Evolutionary conservation across 139 green algal species (phyloP).

Genomic region (Picochlorum sp.): DNA sequence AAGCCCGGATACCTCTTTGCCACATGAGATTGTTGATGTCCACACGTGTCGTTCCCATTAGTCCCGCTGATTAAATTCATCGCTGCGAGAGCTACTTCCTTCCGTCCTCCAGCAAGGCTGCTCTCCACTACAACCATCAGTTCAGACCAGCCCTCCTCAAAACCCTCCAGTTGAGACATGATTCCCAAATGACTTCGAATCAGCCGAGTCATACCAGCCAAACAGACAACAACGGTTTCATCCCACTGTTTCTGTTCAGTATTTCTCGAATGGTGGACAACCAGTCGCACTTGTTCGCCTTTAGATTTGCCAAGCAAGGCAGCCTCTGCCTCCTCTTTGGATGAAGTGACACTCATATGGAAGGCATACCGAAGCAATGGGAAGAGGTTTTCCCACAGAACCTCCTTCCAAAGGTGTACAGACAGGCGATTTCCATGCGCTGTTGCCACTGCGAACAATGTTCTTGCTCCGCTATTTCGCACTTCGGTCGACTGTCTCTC

Average conservation of each 20-base stretch:
- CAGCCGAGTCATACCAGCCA: slow-evolving; percentile 71
- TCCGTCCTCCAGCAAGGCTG: slow-evolving; percentile 48
- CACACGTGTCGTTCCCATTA: slow-evolving; percentile 32
- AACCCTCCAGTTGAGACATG: slow-evolving; percentile 51
- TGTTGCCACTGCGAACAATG: slow-evolving; percentile 71
- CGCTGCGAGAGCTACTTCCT: slow-evolving; percentile 57
- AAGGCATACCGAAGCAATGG: slow-evolving; percentile 64
- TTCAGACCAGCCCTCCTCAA: slow-evolving; percentile 61
- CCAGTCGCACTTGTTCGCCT: slow-evolving; percentile 40
- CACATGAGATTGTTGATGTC: slow-evolving; percentile 31
- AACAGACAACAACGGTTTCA: slow-evolving; percentile 79
- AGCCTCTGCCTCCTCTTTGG: slow-evolving; percentile 33
- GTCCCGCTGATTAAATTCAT: slow-evolving; percentile 39
- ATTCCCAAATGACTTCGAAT: slow-evolving; percentile 62
- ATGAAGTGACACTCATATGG: slow-evolving; percentile 51
- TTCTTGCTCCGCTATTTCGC: slow-evolving; percentile 75
- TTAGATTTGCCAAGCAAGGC: slow-evolving; percentile 41
- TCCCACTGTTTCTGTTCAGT: slow-evolving; percentile 94
- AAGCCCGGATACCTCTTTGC: slow-evolving; percentile 41
- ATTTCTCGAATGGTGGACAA: slow-evolving; percentile 92
- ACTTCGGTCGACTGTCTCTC: slow-evolving; percentile 54
- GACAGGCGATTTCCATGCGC: slow-evolving; percentile 56
- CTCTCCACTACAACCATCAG: slow-evolving; percentile 66
- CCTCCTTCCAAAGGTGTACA: slow-evolving; percentile 47
- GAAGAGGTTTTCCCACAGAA: slow-evolving; percentile 73